A percentile compares a stretch with the other conserved stretches of the same genome.
These are phyloP conservation scores for Neocucurbitaria cava DNA, from an alignment of 2,329 filamentous ascomycete genomes.

Conservation along the genomic window DNA sequence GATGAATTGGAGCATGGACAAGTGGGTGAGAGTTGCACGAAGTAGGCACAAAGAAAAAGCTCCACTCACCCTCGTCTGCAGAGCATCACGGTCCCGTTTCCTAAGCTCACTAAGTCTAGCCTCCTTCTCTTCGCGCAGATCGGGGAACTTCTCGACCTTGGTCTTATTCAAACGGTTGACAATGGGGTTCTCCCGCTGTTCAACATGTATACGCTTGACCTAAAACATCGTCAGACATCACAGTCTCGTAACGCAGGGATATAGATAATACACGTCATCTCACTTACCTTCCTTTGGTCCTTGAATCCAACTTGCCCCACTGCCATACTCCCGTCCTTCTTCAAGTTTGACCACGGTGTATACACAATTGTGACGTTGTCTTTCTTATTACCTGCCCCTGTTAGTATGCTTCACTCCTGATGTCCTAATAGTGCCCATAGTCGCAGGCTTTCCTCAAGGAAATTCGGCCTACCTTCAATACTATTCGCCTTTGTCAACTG, in stretches of 20 bases:
- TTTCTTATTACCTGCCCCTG: conserved; percentile 84
- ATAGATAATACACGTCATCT: not conserved
- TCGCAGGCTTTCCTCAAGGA: not conserved
- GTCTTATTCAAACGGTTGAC: conserved; percentile 99
- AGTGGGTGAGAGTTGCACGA: not conserved
- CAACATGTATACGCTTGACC: conserved; percentile 83
- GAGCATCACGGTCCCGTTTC: conserved; percentile 70
- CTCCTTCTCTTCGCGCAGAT: conserved; percentile 82
- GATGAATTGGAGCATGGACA: not conserved
- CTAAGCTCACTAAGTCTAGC: conserved; percentile 75
- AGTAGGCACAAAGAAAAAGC: not conserved
- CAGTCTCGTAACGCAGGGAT: not conserved
- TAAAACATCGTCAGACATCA: conserved; percentile 34
- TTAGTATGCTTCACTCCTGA: not conserved
- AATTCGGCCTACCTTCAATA: conserved; percentile 72
- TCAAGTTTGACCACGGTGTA: conserved; percentile 95
- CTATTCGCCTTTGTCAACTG: conserved; percentile 99
- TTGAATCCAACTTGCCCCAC: conserved; percentile 95
- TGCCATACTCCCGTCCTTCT: conserved; percentile 95
- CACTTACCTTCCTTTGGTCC: conserved; percentile 71
- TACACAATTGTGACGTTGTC: conserved; percentile 97
- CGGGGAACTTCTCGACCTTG: conserved; percentile 84
- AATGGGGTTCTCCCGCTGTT: conserved; percentile 83
- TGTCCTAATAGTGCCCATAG: not conserved
- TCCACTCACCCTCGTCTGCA: conserved; percentile 65